Evolutionary conservation across 208 protist genomes (phyloP), one percentile per base, ranked within the genome.

Genomic region (Phytomonas sp.): DNA sequence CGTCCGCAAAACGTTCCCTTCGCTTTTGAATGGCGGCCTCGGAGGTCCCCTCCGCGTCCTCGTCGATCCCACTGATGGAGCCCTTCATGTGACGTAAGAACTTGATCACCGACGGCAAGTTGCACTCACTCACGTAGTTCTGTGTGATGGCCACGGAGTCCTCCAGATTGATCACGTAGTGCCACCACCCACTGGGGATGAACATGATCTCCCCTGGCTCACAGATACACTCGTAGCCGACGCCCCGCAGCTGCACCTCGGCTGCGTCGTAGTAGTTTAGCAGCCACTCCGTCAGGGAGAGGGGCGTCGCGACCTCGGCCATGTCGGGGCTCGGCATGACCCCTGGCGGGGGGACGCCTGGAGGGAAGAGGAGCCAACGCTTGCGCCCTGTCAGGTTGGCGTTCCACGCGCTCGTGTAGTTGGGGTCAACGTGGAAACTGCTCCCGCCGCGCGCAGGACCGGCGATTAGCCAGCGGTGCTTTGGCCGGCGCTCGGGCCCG

Each of bases 161-260:
- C 67, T 93, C 89, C 9, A 95, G 77, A 77, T 97, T 97, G 71
- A 97, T 85, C 34, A 94, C 85, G 70, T 75, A 89, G 77, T 97
- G 92, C 92, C 92, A 97, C 92, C 92, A 97, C 33, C 89, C 89
- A 70, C 86, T 84, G 59, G 92, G 92, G 46, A 97, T 78, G 64
- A 93, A 97, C 78, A 97, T 89, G 59, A 93, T 93, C 68, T 97
- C 92, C 23, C 92, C 92, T 13, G 89, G 83, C 73, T 91, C 83
- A 62, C 84, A 92, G 63, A 96, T 83, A 67, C 85, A 92, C 77
- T 96, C 87, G 73, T 92, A 91, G 32, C 85, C 87, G 36, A 83
- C 72, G 43, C 74, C 73, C 33, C 77, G 71, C 72, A 91, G 80
- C 77, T 85, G 68, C 70, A 75, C 74, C n/a, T 92, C 79, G 29